Conservation (phyloP, 2,329 filamentous ascomycete species). For the Talaromyces sp. region DNA sequence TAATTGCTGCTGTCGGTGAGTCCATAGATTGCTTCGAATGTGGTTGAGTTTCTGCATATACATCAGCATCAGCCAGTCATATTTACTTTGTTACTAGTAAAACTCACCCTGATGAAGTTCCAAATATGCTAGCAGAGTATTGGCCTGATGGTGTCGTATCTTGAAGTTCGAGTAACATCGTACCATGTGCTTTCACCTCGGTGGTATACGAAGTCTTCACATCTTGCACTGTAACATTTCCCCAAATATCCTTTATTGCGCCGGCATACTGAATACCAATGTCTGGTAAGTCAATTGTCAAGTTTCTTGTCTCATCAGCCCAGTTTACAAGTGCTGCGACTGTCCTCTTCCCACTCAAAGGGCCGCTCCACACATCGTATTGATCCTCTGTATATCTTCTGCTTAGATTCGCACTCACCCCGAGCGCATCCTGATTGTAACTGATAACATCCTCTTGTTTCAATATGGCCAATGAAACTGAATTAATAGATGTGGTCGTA, state of each 20-base stretch:
- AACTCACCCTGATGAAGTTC: constrained; percentile 20
- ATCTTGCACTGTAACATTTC: constrained; percentile 14
- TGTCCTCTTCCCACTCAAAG: constrained; percentile 42
- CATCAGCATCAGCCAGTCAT: background rate
- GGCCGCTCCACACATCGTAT: constrained; percentile 53
- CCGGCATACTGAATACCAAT: constrained; percentile 41
- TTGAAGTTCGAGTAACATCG: constrained; percentile 30
- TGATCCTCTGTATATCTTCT: constrained; percentile 48
- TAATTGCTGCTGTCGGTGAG: constrained; percentile 28
- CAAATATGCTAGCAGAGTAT: constrained; percentile 24
- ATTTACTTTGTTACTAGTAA: background rate
- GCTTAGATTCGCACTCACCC: constrained; percentile 50
- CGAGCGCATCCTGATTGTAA: constrained; percentile 57
- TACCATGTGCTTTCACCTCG: constrained; percentile 28
- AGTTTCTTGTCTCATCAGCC: constrained; percentile 43
- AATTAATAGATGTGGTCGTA: constrained; percentile 31
- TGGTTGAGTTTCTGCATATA: constrained; percentile 1
- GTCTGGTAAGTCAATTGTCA: constrained; percentile 44
- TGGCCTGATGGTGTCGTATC: constrained; percentile 24
- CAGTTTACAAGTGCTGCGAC: constrained; percentile 52
- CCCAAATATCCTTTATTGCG: constrained; percentile 31
- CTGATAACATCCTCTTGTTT: constrained; percentile 55
- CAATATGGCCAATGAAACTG: constrained; percentile 43
- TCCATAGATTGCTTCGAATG: constrained; percentile 25
- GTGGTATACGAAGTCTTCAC: constrained; percentile 29